These are phyloP conservation scores for Paspalum notatum DNA, from an alignment of 176 grass and related monocot species.

Conservation along the genomic window DNA sequence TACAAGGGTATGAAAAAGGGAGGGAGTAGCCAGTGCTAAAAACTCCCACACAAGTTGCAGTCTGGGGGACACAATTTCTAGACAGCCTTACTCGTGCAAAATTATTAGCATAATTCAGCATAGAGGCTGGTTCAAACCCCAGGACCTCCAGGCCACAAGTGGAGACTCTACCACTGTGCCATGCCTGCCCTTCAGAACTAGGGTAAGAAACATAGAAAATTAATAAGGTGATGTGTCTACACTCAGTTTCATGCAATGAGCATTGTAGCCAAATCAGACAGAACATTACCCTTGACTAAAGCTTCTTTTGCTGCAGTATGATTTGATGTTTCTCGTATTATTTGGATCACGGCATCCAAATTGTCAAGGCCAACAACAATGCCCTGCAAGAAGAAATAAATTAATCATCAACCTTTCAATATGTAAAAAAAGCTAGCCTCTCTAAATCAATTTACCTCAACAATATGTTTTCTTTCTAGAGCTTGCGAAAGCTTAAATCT, in stretches of 20 bases:
- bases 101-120: too few relatives aligned
- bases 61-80: too few relatives aligned
- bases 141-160: too few relatives aligned
- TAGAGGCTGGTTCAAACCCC: too few relatives aligned
- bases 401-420: slow-evolving; percentile 4
- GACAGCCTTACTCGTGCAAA: too few relatives aligned
- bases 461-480: slow-evolving; percentile 86
- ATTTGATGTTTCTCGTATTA: slow-evolving; percentile 77
- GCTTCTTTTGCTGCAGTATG: slow-evolving; percentile 61
- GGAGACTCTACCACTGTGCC: too few relatives aligned
- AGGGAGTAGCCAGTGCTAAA: too few relatives aligned
- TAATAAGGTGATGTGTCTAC: slow-evolving; percentile 18
- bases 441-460: slow-evolving; percentile 76
- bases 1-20: too few relatives aligned
- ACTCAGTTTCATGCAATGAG: slow-evolving; percentile 23
- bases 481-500: slow-evolving; percentile 95
- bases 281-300: slow-evolving; percentile 71
- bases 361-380: slow-evolving; percentile 95
- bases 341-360: slow-evolving; percentile 88
- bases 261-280: slow-evolving; percentile 12
- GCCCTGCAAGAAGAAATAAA: slow-evolving; percentile 64
- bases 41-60: too few relatives aligned
- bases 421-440: slow-evolving; percentile 37
- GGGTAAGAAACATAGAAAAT: slow-evolving; percentile 24
- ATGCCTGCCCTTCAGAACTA: background rate